A percentile compares a stretch with the other conserved stretches of the same genome.
These are phyloP conservation scores for Fusarium sacchari DNA, from an alignment of 2,329 filamentous ascomycete genomes.

Conservation along the genomic window DNA sequence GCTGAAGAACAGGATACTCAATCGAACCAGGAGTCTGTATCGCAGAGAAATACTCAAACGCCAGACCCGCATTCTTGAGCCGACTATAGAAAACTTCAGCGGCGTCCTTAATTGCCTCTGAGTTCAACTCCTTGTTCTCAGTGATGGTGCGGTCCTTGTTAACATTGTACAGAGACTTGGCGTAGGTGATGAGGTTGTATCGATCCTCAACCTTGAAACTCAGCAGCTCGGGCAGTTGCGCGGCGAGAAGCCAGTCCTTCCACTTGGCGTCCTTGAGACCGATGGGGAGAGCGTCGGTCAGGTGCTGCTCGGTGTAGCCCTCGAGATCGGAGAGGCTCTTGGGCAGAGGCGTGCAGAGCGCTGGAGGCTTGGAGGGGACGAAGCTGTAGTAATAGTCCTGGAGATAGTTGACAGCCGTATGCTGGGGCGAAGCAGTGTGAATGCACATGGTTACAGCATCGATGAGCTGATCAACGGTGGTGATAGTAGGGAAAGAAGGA, in stretches of 20 bases:
- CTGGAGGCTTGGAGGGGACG: slow-evolving; percentile 23
- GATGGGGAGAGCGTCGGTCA: slow-evolving; percentile 27
- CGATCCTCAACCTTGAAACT: slow-evolving; percentile 27
- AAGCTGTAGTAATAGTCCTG: slow-evolving; percentile 36
- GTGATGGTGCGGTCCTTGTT: slow-evolving; percentile 6
- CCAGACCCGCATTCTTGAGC: background rate
- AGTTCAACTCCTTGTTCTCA: background rate
- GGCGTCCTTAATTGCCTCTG: background rate
- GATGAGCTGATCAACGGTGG: slow-evolving; percentile 23
- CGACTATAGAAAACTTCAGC: slow-evolving; percentile 6
- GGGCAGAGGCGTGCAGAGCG: slow-evolving; percentile 18
- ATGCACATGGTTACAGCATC: slow-evolving; percentile 35
- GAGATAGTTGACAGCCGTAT: slow-evolving; percentile 31
- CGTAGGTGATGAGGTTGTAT: slow-evolving; percentile 30
- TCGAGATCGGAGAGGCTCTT: background rate
- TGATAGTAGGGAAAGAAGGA: slow-evolving; percentile 21
- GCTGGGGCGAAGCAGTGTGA: slow-evolving; percentile 26
- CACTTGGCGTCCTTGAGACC: slow-evolving; percentile 19
- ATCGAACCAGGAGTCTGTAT: slow-evolving; percentile 13
- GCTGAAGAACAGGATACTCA: slow-evolving; percentile 20
- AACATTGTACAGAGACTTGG: slow-evolving; percentile 17
- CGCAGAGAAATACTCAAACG: slow-evolving; percentile 1
- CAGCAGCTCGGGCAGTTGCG: slow-evolving; percentile 12
- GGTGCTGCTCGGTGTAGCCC: slow-evolving; percentile 14
- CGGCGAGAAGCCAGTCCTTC: slow-evolving; percentile 32